phyloP scores from a whole-genome alignment of 2,329 filamentous ascomycete genomes.

The Clarireedia monteithiana region DNA sequence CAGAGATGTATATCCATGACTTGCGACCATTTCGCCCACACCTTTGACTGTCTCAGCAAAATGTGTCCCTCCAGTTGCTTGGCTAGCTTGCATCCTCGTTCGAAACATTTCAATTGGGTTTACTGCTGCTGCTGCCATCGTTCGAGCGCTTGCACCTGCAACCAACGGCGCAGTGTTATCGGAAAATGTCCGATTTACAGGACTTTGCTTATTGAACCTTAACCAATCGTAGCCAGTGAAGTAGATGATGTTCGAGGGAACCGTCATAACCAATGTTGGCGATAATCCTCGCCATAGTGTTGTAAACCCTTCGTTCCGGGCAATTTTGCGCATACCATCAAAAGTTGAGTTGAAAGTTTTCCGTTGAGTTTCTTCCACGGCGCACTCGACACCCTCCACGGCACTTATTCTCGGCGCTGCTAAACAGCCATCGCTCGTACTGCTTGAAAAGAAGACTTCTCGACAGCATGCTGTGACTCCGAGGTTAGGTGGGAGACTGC shows the following conservation, averaged over 20 bases:
- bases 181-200: conserved; percentile 53
- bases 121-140: conserved; percentile 74
- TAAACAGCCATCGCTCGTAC: conserved; percentile 52
- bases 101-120: conserved; percentile 90
- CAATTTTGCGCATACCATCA: conserved; percentile 89
- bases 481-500: conserved; percentile 69
- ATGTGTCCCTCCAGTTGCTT: conserved; percentile 51
- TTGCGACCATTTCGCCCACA: conserved; percentile 69
- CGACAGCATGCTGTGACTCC: conserved; percentile 93
- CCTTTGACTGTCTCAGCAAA: conserved; percentile 72
- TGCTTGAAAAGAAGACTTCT: conserved; percentile 93
- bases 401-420: conserved; percentile 26
- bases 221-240: conserved; percentile 98
- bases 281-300: conserved; percentile 90
- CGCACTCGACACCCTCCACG: conserved; percentile 49
- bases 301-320: conserved; percentile 77
- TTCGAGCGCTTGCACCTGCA: conserved; percentile 70
- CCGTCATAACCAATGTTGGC: conserved; percentile 88
- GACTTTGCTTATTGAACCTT: conserved; percentile 64
- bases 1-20: conserved; percentile 69
- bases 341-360: conserved; percentile 83
- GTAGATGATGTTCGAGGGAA: conserved; percentile 96
- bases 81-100: conserved; percentile 81
- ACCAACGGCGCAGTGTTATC: conserved; percentile 73
- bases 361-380: conserved; percentile 77